phyloP scores from a whole-genome alignment of 2,329 filamentous ascomycete genomes.

The Ceratocystis eucalypticola region DNA sequence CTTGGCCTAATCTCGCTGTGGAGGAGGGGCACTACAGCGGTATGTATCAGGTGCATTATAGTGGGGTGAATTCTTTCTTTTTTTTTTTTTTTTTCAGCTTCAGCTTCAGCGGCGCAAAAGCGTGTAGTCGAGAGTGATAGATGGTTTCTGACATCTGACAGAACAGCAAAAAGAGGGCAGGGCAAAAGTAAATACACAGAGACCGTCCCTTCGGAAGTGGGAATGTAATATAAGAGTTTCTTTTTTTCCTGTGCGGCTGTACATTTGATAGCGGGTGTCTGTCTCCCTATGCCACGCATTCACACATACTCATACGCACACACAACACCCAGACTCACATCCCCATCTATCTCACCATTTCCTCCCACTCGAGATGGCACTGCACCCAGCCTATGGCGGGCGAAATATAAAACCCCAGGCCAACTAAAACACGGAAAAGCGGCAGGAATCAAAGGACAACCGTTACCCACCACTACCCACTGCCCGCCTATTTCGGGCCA shows the following conservation, averaged over 20 bases:
- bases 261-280: neutral
- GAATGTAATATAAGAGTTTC: neutral
- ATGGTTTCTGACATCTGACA: conserved; percentile 7
- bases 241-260: neutral
- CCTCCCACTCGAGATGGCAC: too few relatives aligned
- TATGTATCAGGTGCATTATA: neutral
- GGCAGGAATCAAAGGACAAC: too few relatives aligned
- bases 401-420: too few relatives aligned
- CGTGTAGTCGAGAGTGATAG: neutral
- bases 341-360: too few relatives aligned
- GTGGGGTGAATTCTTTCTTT: neutral
- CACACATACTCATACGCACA: too few relatives aligned
- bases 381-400: too few relatives aligned
- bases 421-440: too few relatives aligned
- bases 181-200: too few relatives aligned
- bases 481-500: neutral
- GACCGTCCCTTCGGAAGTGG: neutral
- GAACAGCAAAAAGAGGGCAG: neutral
- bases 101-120: neutral
- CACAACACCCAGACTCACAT: too few relatives aligned
- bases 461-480: too few relatives aligned
- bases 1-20: neutral
- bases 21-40: neutral
- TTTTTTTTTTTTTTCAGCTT: neutral
- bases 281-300: neutral